Base-by-base conservation (phyloP, 2,329 filamentous ascomycete species). In the Clonostachys sp. region DNA sequence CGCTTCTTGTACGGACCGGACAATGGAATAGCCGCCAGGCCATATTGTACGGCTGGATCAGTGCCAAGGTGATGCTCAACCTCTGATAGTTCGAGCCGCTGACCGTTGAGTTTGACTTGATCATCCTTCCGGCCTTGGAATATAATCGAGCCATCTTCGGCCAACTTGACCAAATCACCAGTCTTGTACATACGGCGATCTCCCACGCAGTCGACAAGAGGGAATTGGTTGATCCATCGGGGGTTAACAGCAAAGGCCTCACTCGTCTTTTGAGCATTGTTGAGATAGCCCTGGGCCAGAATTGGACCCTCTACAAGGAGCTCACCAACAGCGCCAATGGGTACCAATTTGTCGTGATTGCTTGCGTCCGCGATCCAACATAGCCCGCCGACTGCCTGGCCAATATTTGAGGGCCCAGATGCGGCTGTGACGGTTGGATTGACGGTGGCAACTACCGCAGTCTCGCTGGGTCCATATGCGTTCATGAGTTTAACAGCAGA, bases 111-210 rank as follows among this genome's bases (percentile, higher is more conserved):
- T 9, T 30, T 30, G 24, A 30, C 24, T 30, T 30, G 24, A 30
- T 30, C 24, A 9, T 30, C 24, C 24, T 30, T 30, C 8, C 24
- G 24, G 24, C 24, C 24, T 30, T 30, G 24, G 24, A 30, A 30
- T 30, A 30, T 30, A 30, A 30, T 30, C 9, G 24, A 30, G n/a
- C 42, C 42, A 14, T 46, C 35, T 12, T 33, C n/a, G 80, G 62
- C 57, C 20, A 72, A 72, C 40, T 57, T 59, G 5, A 61, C 72
- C 9, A 76, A 60, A 51, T 77, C 73, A 10, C 73, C 73, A 5
- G 72, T 74, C 50, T 67, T 69, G 53, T 75, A 77, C 12, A 69
- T 59, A 10, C 40, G 18, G 12, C 40, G 13, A 30, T 30, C 24
- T 10, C 24, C 24, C 3, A 10, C 24, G 24, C 9, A 30, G 24